phyloP scores from a whole-genome alignment of 257 asterid species.

The Schizonepeta tenuifolia region DNA sequence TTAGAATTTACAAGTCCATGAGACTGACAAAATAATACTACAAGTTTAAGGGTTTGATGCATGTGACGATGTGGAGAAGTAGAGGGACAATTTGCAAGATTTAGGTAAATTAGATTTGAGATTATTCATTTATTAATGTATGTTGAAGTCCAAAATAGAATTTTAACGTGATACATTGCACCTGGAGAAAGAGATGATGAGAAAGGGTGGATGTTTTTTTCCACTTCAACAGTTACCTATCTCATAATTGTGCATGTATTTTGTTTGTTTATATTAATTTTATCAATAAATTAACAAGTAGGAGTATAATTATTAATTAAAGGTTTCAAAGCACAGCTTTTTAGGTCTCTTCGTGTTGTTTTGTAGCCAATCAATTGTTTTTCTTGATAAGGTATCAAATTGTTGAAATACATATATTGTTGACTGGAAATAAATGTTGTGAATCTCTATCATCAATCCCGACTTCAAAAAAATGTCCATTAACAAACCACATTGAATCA shows the following conservation, averaged over 20 bases:
- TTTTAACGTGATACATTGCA: constrained; percentile 49
- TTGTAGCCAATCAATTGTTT: constrained; percentile 10
- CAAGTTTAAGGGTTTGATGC: constrained; percentile 47
- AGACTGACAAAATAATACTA: constrained; percentile 51
- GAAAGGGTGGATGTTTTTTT: constrained; percentile 25
- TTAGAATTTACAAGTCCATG: constrained; percentile 53
- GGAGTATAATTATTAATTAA: constrained; percentile 29
- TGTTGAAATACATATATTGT: not conserved
- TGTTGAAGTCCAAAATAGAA: constrained; percentile 17
- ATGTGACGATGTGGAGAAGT: constrained; percentile 73
- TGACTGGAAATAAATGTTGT: not conserved
- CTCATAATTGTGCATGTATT: constrained; percentile 43
- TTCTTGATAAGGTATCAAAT: not conserved
- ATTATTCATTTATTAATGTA: constrained; percentile 11
- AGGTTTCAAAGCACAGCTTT: constrained; percentile 34
- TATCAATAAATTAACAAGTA: constrained; percentile 4
- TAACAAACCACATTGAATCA: too few relatives aligned
- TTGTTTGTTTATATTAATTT: constrained; percentile 20
- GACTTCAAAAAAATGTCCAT: not conserved
- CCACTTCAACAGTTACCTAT: constrained; percentile 20
- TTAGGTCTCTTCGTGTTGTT: constrained; percentile 27
- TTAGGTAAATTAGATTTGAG: constrained; percentile 24
- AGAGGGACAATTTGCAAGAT: constrained; percentile 46
- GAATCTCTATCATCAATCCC: not conserved
- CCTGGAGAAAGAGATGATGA: constrained; percentile 36